These are phyloP conservation scores for Xylaria arbuscula DNA, from an alignment of 2,329 filamentous ascomycete species.

Conservation along the genomic window DNA sequence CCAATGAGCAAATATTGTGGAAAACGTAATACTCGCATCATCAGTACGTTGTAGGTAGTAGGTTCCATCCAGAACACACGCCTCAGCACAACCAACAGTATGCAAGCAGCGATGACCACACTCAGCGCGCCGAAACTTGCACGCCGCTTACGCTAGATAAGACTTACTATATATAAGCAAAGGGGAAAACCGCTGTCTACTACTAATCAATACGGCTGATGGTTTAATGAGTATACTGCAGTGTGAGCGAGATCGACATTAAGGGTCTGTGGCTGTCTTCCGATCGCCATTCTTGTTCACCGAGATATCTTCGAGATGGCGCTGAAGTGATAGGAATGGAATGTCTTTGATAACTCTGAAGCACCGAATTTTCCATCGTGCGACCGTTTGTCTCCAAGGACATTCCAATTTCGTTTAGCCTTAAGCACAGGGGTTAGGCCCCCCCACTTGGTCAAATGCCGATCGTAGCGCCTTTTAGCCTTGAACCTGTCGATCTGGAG, in stretches of 20 bases:
- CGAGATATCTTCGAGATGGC: not conserved
- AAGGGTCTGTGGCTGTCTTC: not conserved
- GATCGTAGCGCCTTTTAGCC: constrained; percentile 36
- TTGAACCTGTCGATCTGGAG: constrained; percentile 36
- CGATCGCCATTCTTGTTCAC: not conserved
- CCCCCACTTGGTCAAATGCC: constrained; percentile 21
- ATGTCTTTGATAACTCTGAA: not conserved
- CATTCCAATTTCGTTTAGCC: constrained; percentile 31
- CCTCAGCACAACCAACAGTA: too few relatives aligned
- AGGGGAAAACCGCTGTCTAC: too few relatives aligned
- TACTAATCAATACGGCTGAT: not conserved
- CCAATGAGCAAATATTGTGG: constrained; percentile 19
- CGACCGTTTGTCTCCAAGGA: constrained; percentile 3
- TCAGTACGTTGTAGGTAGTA: constrained; percentile 5
- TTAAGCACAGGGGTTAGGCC: constrained; percentile 20
- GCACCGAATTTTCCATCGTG: constrained; percentile 19
- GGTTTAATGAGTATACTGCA: not conserved
- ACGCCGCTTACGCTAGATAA: too few relatives aligned
- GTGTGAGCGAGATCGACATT: not conserved
- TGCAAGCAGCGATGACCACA: too few relatives aligned
- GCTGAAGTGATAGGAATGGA: not conserved
- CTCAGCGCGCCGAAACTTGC: too few relatives aligned
- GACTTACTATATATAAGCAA: too few relatives aligned
- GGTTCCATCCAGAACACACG: constrained; percentile 18
- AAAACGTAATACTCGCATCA: constrained; percentile 12